Percentiles rank a stretch among this genome's conserved stretches.
phyloP scores from a whole-genome alignment of 169 alveolate genomes.

The Plasmodium cynomolgi region DNA sequence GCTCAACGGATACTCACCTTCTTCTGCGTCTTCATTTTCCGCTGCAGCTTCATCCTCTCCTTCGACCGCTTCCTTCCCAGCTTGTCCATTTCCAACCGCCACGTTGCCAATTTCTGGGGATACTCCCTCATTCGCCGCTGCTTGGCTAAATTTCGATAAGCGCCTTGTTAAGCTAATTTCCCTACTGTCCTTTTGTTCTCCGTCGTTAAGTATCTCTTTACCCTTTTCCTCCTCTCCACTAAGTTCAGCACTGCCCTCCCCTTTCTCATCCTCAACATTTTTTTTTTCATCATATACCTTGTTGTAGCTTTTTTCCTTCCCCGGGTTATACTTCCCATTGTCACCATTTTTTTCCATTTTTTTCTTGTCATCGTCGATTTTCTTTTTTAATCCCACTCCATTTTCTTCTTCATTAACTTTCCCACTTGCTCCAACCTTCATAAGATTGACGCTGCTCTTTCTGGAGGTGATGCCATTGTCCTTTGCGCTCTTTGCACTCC shows the following conservation, averaged over 20 bases:
- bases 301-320: not conserved
- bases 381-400: not conserved
- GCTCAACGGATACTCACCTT: not conserved
- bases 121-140: not conserved
- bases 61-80: not conserved
- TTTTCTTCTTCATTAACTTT: constrained; percentile 10
- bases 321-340: constrained; percentile 12
- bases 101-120: not conserved
- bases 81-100: not conserved
- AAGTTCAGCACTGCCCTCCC: not conserved
- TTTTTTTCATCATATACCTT: constrained; percentile 1
- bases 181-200: not conserved
- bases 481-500: not conserved
- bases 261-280: not conserved
- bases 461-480: not conserved
- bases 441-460: not conserved
- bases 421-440: not conserved
- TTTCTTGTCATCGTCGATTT: not conserved
- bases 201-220: not conserved
- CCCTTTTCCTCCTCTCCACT: not conserved
- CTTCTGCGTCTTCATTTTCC: not conserved
- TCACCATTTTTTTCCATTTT: not conserved
- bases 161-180: not conserved
- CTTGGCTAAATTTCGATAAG: not conserved
- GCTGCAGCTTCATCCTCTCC: not conserved